Evolutionary conservation across 805 yeast species (phyloP), one percentile per base, ranked within the genome.

Genomic region (Priceomyces carsonii): DNA sequence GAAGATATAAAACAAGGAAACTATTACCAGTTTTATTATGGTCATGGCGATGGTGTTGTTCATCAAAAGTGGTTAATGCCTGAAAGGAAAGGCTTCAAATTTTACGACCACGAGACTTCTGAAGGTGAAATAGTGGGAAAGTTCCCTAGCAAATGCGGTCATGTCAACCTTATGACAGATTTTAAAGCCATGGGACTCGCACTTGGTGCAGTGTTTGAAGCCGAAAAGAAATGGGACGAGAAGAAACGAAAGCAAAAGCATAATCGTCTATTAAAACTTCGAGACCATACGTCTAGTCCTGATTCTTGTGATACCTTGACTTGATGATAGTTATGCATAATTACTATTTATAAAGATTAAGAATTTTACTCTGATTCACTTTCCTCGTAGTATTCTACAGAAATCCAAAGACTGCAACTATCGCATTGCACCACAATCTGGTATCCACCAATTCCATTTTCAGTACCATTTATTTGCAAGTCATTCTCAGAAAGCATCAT

Each of bases 31-130:
- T 83, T 87, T 48, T 78, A 74, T 48, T 89, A 86, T 50, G 95
- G 95, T 0, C 86, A 87, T 4, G 97, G 97, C 10, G 97, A 90
- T 57, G 97, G 97, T 27, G 96, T 90, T 13, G 87, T 87, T 1
- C 85, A 85, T 58, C 85, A 83, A 45, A 77, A 77, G 43, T 83
- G 89, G 84, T 60, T 85, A 32, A 76, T 89, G 77, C 97, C 96
- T 0, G 85, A 83, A 45, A 62, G 63, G 26, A 71, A 73, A 43
- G 95, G 91, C 0, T 88, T 84, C 51, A 25, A 36, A 2, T 39
- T 44, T n/a, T 60, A 50, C 36, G 52, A 68, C 39, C 43, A 48
- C 5, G 41, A 43, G 3, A 51, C 63, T 1, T 61, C 63, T 1
- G 43, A 40, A 27, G 74, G 74, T 10, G 80, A 82, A 3, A 73